These are phyloP conservation scores for Podaxis sp. DNA, from an alignment of 768 basidiomycete genomes.

Conservation along the genomic window DNA sequence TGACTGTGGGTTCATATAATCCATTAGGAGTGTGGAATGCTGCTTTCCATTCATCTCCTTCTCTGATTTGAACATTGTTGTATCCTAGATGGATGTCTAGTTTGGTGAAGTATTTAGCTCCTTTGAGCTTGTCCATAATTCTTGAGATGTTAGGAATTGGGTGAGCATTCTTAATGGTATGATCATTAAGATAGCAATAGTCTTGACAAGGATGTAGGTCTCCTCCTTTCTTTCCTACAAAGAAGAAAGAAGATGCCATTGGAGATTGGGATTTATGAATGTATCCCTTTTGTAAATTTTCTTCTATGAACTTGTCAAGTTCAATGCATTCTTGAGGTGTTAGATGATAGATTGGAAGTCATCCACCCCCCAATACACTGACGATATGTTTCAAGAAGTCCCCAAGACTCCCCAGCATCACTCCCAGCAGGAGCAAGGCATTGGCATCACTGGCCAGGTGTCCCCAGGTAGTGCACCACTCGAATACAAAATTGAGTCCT, in stretches of 20 bases:
- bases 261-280: conserved; percentile 23
- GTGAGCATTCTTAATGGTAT: no score
- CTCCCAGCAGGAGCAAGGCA: no score
- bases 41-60: no score
- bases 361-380: no score
- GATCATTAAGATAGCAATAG: not conserved
- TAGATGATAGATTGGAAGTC: conserved; percentile 16
- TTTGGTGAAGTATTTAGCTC: conserved; percentile 10
- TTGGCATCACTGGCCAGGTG: no score
- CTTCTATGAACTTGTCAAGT: conserved; percentile 12
- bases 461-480: no score
- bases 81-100: conserved; percentile 25
- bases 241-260: conserved; percentile 18
- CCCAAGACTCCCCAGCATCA: no score
- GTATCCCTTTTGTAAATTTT: conserved; percentile 15
- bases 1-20: conserved; percentile 17
- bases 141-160: conserved; percentile 30
- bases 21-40: not conserved
- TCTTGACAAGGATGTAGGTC: no score
- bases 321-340: conserved; percentile 19
- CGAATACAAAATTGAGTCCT: no score
- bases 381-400: conserved; percentile 23
- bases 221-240: no score
- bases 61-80: conserved; percentile 27
- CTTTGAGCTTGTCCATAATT: conserved; percentile 24